Evolutionary conservation across 441 rosid species (phyloP).

Genomic region (Kokia cookei): DNA sequence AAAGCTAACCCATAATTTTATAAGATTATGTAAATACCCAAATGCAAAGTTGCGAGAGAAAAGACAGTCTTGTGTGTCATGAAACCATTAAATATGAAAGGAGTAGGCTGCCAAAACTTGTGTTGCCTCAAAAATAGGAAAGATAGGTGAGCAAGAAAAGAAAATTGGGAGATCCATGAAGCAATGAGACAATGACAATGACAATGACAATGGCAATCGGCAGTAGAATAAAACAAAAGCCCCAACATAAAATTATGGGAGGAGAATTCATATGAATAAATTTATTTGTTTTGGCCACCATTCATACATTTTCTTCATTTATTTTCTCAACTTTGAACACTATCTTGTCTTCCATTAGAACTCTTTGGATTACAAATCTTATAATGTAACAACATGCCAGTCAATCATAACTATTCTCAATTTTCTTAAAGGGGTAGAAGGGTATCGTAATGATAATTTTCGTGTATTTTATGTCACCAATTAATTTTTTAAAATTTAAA

Average conservation of each 20-base stretch:
- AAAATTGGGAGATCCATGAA: not conserved
- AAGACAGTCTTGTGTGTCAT: not conserved
- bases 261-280: not conserved
- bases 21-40: not conserved
- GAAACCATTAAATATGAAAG: not conserved
- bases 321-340: conserved; percentile 13
- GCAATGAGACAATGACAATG: not conserved
- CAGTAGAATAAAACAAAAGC: not conserved
- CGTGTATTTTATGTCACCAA: too few species aligned
- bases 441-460: not conserved
- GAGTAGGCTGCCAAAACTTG: not conserved
- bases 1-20: too few species aligned
- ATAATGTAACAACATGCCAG: not conserved
- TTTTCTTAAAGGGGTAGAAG: too few species aligned
- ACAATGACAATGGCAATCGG: not conserved
- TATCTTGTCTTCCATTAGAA: conserved; percentile 16
- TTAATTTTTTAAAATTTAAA: too few species aligned
- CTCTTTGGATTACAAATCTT: not conserved
- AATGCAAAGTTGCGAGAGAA: not conserved
- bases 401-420: not conserved
- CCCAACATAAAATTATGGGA: not conserved
- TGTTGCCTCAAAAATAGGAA: not conserved
- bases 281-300: not conserved
- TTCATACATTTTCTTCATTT: not conserved
- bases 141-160: not conserved